Conservation (phyloP, 805 yeast genomes). For the Wickerhamiella kurtzmanii region DNA sequence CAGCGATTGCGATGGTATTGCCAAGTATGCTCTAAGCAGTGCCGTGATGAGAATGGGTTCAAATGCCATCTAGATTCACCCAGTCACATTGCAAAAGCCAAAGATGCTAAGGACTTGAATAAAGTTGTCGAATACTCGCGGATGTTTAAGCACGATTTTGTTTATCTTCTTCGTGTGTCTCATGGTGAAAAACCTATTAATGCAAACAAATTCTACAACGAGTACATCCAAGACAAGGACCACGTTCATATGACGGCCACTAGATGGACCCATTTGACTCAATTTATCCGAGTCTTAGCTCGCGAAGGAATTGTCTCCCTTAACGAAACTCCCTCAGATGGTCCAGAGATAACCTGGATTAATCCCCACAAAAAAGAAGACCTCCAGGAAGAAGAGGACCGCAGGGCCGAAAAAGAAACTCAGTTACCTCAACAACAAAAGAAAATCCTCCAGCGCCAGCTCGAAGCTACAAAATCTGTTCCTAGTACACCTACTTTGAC, state of each 20-base stretch:
- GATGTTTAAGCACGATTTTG: slow-evolving; percentile 50
- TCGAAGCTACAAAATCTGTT: background rate
- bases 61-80: slow-evolving; percentile 79
- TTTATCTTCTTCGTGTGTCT: slow-evolving; percentile 43
- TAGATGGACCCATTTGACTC: slow-evolving; percentile 54
- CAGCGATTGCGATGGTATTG: slow-evolving; percentile 82
- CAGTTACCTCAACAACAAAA: background rate
- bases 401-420: background rate
- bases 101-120: slow-evolving; percentile 33
- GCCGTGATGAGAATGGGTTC: slow-evolving; percentile 92
- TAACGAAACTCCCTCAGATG: slow-evolving; percentile 28
- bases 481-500: background rate
- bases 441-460: background rate
- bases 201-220: slow-evolving; percentile 82
- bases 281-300: slow-evolving; percentile 51
- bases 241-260: slow-evolving; percentile 91
- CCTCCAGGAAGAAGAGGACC: background rate
- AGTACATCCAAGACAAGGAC: slow-evolving; percentile 64
- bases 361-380: slow-evolving; percentile 23
- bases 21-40: slow-evolving; percentile 80
- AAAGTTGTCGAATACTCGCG: slow-evolving; percentile 38
- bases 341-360: slow-evolving; percentile 37
- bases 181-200: slow-evolving; percentile 75
- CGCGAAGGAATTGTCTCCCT: slow-evolving; percentile 44
- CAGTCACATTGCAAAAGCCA: slow-evolving; percentile 51